Conservation (phyloP, 2,329 filamentous ascomycete species). For the Keithomyces neogunnii region DNA sequence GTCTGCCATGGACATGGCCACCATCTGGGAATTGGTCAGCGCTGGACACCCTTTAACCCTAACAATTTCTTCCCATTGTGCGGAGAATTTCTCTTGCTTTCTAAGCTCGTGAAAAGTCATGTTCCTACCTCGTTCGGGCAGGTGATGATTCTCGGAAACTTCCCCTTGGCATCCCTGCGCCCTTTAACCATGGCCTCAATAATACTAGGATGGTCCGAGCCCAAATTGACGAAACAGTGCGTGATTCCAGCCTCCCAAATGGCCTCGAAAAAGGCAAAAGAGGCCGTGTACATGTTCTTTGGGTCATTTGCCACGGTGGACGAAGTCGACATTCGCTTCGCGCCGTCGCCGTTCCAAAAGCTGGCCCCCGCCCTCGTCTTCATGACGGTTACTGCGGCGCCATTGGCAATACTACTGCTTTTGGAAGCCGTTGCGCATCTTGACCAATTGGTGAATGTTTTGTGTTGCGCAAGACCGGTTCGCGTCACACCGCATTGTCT, state of each 20-base stretch:
- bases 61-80: constrained; percentile 1
- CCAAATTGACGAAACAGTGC: constrained; percentile 56
- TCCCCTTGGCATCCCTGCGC: constrained; percentile 53
- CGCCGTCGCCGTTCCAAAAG: background rate
- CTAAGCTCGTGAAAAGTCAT: too few species aligned
- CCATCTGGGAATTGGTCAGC: constrained; percentile 48
- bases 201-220: constrained; percentile 67
- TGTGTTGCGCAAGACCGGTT: too few species aligned
- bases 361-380: background rate
- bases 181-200: constrained; percentile 75
- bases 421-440: too few species aligned
- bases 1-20: constrained; percentile 77
- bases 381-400: too few species aligned
- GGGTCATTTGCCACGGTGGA: constrained; percentile 11
- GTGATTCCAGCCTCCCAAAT: constrained; percentile 54
- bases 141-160: constrained; percentile 67
- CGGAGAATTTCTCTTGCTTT: constrained; percentile 7
- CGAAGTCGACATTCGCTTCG: constrained; percentile 10
- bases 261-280: constrained; percentile 75
- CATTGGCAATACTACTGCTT: too few species aligned
- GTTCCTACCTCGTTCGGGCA: constrained; percentile 63
- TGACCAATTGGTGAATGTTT: too few species aligned
- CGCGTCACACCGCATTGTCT: too few species aligned
- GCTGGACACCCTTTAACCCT: background rate
- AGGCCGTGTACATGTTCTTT: constrained; percentile 58